Conservation (phyloP, 805 yeast genomes). For the Zygosaccharomyces rouxii region DNA sequence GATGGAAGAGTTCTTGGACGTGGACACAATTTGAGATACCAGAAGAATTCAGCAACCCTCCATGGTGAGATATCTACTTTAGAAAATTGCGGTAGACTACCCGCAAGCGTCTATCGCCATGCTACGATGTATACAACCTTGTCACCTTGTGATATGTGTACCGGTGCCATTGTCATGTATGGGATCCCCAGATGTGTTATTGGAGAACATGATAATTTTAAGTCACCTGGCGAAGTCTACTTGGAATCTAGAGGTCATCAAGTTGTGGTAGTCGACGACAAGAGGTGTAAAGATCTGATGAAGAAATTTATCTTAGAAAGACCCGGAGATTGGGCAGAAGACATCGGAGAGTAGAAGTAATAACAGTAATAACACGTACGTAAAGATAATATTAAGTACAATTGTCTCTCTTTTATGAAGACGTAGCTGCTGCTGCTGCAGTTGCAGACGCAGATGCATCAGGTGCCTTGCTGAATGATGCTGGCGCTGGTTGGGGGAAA, state of each 20-base stretch:
- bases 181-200: constrained; percentile 82
- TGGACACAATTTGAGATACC: constrained; percentile 90
- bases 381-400: neutral
- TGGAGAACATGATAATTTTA: constrained; percentile 81
- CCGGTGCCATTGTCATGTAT: constrained; percentile 87
- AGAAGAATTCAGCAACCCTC: constrained; percentile 73
- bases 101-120: constrained; percentile 70
- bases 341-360: constrained; percentile 50
- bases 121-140: constrained; percentile 91
- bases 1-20: constrained; percentile 80
- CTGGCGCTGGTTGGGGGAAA: constrained; percentile 36
- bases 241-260: constrained; percentile 65
- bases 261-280: constrained; percentile 55
- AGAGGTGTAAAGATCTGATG: constrained; percentile 69
- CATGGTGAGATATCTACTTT: constrained; percentile 92
- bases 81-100: constrained; percentile 86
- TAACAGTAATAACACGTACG: neutral
- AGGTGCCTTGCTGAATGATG: constrained; percentile 1
- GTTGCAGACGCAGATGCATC: neutral
- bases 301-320: constrained; percentile 68
- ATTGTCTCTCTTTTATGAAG: neutral
- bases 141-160: constrained; percentile 93
- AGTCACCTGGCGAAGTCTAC: constrained; percentile 74
- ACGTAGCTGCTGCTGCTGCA: neutral
- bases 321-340: constrained; percentile 79